These are phyloP conservation scores for Lophiotrema nucula DNA, from an alignment of 495 filamentous ascomycete species.

Conservation along the genomic window DNA sequence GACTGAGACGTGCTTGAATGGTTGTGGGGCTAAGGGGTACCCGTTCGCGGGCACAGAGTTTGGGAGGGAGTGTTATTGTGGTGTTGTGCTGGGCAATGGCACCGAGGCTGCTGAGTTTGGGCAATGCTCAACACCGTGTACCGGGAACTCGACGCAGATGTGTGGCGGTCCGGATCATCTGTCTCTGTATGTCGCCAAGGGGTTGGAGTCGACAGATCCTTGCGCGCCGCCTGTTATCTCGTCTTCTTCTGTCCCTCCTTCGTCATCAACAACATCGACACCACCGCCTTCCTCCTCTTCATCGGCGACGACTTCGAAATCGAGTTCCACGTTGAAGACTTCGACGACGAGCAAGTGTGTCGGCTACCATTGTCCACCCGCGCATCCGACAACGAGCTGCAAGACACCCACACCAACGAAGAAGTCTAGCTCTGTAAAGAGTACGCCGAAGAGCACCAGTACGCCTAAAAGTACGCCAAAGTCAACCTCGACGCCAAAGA, in stretches of 20 bases:
- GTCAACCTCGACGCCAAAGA: constrained; percentile 1
- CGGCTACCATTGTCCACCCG: constrained; percentile 3
- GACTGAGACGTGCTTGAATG: constrained; percentile 38
- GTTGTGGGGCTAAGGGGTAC: constrained; percentile 36
- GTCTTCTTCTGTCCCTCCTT: not conserved
- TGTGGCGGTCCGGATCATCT: constrained; percentile 33
- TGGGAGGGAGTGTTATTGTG: constrained; percentile 44
- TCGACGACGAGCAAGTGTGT: constrained; percentile 4
- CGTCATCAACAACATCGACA: constrained; percentile 7
- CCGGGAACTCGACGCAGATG: constrained; percentile 29
- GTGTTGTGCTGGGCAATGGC: constrained; percentile 50
- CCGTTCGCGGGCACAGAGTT: constrained; percentile 54
- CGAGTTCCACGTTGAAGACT: not conserved
- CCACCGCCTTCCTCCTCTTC: not conserved
- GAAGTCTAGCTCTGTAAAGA: not conserved
- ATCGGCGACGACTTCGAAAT: too few relatives aligned
- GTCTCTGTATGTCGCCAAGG: constrained; percentile 21
- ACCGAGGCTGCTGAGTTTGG: constrained; percentile 38
- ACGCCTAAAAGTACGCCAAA: not conserved
- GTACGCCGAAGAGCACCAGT: not conserved
- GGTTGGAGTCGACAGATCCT: constrained; percentile 14
- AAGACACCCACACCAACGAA: constrained; percentile 3
- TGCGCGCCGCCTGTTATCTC: constrained; percentile 11
- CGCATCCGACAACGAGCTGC: not conserved
- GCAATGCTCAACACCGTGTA: constrained; percentile 29